Conservation (phyloP, 31 red algal genomes). For the Asparagopsis taxiformis region DNA sequence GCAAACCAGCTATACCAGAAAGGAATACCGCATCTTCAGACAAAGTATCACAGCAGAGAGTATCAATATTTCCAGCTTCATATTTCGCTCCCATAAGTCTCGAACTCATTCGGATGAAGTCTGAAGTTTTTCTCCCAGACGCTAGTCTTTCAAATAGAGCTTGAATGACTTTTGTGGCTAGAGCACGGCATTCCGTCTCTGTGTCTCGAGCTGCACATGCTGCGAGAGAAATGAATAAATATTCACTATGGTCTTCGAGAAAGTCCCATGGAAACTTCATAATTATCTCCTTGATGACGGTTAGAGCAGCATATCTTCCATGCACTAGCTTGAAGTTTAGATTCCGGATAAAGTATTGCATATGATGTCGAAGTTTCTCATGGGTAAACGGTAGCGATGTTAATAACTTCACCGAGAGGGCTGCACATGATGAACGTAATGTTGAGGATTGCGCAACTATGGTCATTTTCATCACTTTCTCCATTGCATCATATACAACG, state of each 20-base stretch:
- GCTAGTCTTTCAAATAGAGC: slow-evolving; percentile 52
- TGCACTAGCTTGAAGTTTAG: slow-evolving; percentile 64
- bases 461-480: slow-evolving; percentile 65
- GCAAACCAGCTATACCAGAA: slow-evolving; percentile 30
- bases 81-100: slow-evolving; percentile 31
- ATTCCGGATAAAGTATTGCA: slow-evolving; percentile 86
- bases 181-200: slow-evolving; percentile 40
- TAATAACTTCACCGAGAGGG: slow-evolving; percentile 53
- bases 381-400: slow-evolving; percentile 58
- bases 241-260: slow-evolving; percentile 59
- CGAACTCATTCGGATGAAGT: slow-evolving; percentile 50
- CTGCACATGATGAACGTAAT: slow-evolving; percentile 39
- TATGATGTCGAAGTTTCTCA: slow-evolving; percentile 53
- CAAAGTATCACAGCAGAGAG: background rate
- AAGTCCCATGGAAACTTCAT: slow-evolving; percentile 38
- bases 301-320: slow-evolving; percentile 63
- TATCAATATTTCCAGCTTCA: background rate
- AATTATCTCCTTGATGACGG: slow-evolving; percentile 48
- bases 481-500: slow-evolving; percentile 64
- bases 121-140: slow-evolving; percentile 27
- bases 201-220: slow-evolving; percentile 57
- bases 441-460: slow-evolving; percentile 54
- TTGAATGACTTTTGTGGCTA: slow-evolving; percentile 57
- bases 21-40: slow-evolving; percentile 25
- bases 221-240: slow-evolving; percentile 67